These are phyloP conservation scores for Acorus gramineus DNA, from an alignment of 106 monocot species.

Conservation along the genomic window DNA sequence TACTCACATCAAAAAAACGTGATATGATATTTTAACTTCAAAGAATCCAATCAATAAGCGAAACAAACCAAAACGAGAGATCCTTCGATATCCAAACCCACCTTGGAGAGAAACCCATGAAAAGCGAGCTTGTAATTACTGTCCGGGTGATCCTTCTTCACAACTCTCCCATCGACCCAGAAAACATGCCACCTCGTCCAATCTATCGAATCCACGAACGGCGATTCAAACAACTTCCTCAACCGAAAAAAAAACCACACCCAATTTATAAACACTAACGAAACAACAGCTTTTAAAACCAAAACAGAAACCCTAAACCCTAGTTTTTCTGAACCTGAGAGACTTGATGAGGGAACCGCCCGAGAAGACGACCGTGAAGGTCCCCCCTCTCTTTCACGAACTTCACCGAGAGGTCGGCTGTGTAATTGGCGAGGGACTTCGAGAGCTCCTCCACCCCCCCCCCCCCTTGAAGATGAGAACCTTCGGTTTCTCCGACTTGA, in stretches of 20 bases:
- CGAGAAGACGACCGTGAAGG: constrained; percentile 77
- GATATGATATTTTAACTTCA: no score
- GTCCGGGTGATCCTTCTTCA: constrained; percentile 61
- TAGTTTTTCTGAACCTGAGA: constrained; percentile 35
- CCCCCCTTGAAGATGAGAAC: constrained; percentile 42
- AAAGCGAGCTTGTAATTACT: constrained; percentile 89
- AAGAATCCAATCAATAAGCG: no score
- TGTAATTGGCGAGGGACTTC: constrained; percentile 51
- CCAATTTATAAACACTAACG: not conserved
- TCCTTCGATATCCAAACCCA: not conserved
- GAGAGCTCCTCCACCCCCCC: constrained; percentile 65
- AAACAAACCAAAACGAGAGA: no score
- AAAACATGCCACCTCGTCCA: constrained; percentile 90
- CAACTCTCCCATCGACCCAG: constrained; percentile 94
- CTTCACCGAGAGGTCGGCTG: constrained; percentile 55
- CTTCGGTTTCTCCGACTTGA: constrained; percentile 4
- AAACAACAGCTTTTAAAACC: not conserved
- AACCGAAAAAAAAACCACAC: not conserved
- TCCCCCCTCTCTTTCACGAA: constrained; percentile 36
- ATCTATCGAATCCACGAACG: constrained; percentile 53
- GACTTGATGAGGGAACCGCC: constrained; percentile 78
- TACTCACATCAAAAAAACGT: no score
- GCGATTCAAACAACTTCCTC: constrained; percentile 74
- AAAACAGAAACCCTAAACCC: not conserved
- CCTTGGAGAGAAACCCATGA: constrained; percentile 78